Evolutionary conservation across 305 asterid genomes (phyloP).

Genomic region (Rubia peregrina): DNA sequence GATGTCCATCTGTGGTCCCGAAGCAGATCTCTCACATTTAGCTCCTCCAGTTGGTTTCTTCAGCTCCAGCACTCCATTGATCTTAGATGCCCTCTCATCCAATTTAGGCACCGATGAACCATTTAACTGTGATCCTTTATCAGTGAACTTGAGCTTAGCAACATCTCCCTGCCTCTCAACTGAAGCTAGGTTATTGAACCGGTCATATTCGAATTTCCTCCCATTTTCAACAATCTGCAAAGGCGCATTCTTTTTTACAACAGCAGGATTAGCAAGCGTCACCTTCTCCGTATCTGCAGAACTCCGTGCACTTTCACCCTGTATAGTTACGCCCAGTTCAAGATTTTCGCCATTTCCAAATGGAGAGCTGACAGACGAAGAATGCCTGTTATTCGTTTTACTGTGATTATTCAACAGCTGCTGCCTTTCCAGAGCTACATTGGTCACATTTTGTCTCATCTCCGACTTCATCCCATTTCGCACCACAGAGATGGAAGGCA

Average conservation of each 20-base stretch:
- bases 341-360: slow-evolving; percentile 17
- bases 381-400: slow-evolving; percentile 19
- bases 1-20: slow-evolving; percentile 26
- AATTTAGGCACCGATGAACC: slow-evolving; percentile 21
- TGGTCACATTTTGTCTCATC: slow-evolving; percentile 18
- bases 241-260: slow-evolving; percentile 18
- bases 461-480: slow-evolving; percentile 26
- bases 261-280: slow-evolving; percentile 6
- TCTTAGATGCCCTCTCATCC: slow-evolving; percentile 10
- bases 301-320: slow-evolving; percentile 18
- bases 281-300: slow-evolving; percentile 15
- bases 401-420: slow-evolving; percentile 13
- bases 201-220: slow-evolving; percentile 14
- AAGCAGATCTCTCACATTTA: slow-evolving; percentile 13
- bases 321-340: slow-evolving; percentile 26
- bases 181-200: slow-evolving; percentile 12
- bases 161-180: slow-evolving; percentile 11
- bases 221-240: slow-evolving; percentile 28
- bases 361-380: slow-evolving; percentile 19
- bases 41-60: slow-evolving; percentile 8
- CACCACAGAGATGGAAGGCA: slow-evolving; percentile 26
- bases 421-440: slow-evolving; percentile 21
- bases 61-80: slow-evolving; percentile 18
- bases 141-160: slow-evolving; percentile 16
- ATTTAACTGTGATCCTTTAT: slow-evolving; percentile 20